Evolutionary conservation across 352 stramenopile genomes (phyloP).

Genomic region (Phytophthora hybrid): DNA sequence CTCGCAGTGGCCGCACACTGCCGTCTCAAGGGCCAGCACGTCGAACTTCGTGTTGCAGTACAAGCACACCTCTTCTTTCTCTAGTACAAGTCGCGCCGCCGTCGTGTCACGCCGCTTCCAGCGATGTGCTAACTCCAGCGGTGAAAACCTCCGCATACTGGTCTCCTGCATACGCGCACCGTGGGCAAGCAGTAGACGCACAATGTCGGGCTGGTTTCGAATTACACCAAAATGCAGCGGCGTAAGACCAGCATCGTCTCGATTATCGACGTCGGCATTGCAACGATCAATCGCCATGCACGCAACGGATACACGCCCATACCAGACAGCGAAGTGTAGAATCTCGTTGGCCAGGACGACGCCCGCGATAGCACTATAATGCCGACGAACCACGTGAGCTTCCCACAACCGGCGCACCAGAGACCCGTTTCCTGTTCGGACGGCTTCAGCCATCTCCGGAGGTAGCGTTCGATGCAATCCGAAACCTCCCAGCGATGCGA

Average conservation of each 20-base stretch:
- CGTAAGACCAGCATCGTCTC: slow-evolving; percentile 71
- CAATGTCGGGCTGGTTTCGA: slow-evolving; percentile 79
- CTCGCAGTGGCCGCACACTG: slow-evolving; percentile 58
- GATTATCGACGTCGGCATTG: slow-evolving; percentile 75
- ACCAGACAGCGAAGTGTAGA: slow-evolving; percentile 81
- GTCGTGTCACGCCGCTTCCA: slow-evolving; percentile 79
- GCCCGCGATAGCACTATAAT: slow-evolving; percentile 27
- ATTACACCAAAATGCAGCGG: slow-evolving; percentile 84
- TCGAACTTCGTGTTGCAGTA: slow-evolving; percentile 85
- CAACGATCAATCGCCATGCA: slow-evolving; percentile 72
- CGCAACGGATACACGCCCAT: slow-evolving; percentile 62
- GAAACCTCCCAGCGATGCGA: slow-evolving; percentile 51
- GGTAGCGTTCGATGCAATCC: slow-evolving; percentile 71
- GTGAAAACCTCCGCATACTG: slow-evolving; percentile 53
- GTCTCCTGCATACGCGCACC: slow-evolving; percentile 52
- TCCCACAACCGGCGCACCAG: slow-evolving; percentile 58
- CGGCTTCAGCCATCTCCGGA: slow-evolving; percentile 53
- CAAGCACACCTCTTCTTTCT: slow-evolving; percentile 77
- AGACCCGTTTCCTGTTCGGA: slow-evolving; percentile 48
- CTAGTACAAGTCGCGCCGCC: slow-evolving; percentile 69
- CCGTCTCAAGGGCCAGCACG: slow-evolving; percentile 59
- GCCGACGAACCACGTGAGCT: slow-evolving; percentile 46
- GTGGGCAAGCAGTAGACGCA: slow-evolving; percentile 68
- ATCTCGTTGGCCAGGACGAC: slow-evolving; percentile 80
- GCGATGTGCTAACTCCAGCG: slow-evolving; percentile 62